Conservation (phyloP, 495 filamentous ascomycete species). For the Hypoxylon lenormandii region DNA sequence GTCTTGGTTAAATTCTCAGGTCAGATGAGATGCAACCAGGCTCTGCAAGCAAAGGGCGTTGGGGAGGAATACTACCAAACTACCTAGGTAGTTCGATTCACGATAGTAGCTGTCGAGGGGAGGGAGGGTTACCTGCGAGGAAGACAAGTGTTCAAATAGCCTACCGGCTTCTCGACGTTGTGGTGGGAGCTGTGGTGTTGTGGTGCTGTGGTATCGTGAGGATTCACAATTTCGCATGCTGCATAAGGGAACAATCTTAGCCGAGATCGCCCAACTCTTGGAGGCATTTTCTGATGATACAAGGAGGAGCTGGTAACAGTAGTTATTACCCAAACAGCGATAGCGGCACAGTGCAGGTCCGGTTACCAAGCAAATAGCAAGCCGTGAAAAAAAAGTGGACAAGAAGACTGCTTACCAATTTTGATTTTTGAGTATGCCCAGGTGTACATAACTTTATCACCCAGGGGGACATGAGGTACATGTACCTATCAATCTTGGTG, state of each 20-base stretch:
- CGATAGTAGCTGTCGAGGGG: neutral
- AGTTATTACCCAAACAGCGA: conserved; percentile 24
- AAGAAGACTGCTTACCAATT: conserved; percentile 17
- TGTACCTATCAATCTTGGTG: neutral
- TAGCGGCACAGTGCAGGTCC: conserved; percentile 29
- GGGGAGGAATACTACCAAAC: no score
- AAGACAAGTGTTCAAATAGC: neutral
- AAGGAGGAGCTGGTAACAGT: conserved; percentile 25
- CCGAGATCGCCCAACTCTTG: conserved; percentile 29
- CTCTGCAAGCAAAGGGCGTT: neutral
- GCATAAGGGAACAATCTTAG: conserved; percentile 39
- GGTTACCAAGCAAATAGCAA: conserved; percentile 26
- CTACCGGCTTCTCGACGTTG: neutral
- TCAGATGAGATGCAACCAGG: neutral
- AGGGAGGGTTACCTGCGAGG: neutral
- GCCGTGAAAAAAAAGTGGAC: conserved; percentile 1
- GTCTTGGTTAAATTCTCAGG: conserved; percentile 40
- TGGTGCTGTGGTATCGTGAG: conserved; percentile 24
- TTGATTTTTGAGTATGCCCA: no score
- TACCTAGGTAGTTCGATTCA: neutral
- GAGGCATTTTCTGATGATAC: conserved; percentile 41
- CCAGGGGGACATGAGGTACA: no score
- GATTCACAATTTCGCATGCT: conserved; percentile 16
- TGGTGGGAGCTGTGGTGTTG: neutral
- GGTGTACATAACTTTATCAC: no score